Evolutionary conservation across 2,329 filamentous ascomycete genomes (phyloP), one percentile per base, ranked within the genome.

Genomic region (Neoarthrinium moseri): DNA sequence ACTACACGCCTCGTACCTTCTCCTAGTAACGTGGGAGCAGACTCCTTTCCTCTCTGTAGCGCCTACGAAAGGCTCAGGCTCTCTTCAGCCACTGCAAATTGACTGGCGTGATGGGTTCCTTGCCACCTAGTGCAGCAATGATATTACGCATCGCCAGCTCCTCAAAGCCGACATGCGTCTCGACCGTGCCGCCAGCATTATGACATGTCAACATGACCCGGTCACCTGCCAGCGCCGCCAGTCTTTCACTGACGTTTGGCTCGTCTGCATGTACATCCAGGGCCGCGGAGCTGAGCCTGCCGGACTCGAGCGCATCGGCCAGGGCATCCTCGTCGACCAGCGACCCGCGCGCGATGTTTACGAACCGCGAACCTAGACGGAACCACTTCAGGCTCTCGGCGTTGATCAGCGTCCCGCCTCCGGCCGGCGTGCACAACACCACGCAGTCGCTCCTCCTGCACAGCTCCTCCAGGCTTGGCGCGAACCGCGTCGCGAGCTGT

Each of bases 81-180:
- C 15, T 53, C 44, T 41, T 54, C 35, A 62, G 30, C 52, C 53
- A 74, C 37, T 81, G 73, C 63, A 80, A 26, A 58, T 88, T 87
- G 11, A 86, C 83, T 0, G 83, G 78, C 43, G 83, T 83, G 20
- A 84, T 62, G 3, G 80, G 65, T 48, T 74, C 65, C 3, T 67
- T 66, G 0, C 75, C 76, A 3, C 63, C 62, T 45, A 86, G 58
- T 46, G 83, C 83, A 1, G 76, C 75, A 64, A 84, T 68, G 40
- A 87, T 73, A 59, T 87, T 88, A 56, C 80, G 70, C 75, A 88
- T 86, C 26, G 78, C 79, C 60, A 86, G 57, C 61, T 79, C 74
- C 68, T 87, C 84, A 53, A 87, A 86, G 4, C 79, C 81, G n/a
- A 77, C 60, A 55, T 83, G 81, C 50, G 83, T 83, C 60, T 86